Base-by-base conservation (phyloP, 495 filamentous ascomycete species). In the Penicillium taxi region DNA sequence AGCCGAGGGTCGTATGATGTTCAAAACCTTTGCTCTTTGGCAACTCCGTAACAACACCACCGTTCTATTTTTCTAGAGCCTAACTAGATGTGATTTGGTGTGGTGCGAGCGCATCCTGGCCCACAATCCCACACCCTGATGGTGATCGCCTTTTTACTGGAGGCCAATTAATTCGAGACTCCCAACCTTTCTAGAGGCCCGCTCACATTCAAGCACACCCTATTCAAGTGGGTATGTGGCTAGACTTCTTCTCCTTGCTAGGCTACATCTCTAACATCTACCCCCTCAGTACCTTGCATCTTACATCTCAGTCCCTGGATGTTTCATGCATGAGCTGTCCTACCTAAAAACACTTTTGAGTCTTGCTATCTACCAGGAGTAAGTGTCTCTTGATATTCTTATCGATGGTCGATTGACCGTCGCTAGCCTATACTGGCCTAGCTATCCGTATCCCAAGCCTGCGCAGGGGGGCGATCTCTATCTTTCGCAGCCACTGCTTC, bases 141-240 rank as follows among this genome's bases (percentile, higher is more conserved):
- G 36, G 41, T 48, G 42, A 48, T 46, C 39, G 37, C 29, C 42
- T 41, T 47, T 31, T 31, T 34, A 42, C 34, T 17, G 17, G 26
- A 47, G 35, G 21, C 48, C 47, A 50, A 50, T 45, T 35, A 24
- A 44, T 27, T 49, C 17, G 32, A 39, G 36, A 50, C 49, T 26
- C 49, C 52, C 27, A 28, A 16, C 28, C 24, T 14, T 32, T 36
- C 40, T 37, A 37, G 42, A 38, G 51, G 21, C 28, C 35, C 42
- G 38, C 46, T 39, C 25, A 27, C 40, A 29, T 41, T 48, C 46
- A n/a, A n/a, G n/a, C n/a, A n/a, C n/a, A n/a, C n/a, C 41, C 26
- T 14, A 41, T 17, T 11, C 13, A 33, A 27, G 45, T 53, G 52
- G 52, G 45, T 50, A 50, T 44, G 28, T 33, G 29, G 36, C 42